Conservation (phyloP, 148 eudicot genomes). For the Drosera capensis region DNA sequence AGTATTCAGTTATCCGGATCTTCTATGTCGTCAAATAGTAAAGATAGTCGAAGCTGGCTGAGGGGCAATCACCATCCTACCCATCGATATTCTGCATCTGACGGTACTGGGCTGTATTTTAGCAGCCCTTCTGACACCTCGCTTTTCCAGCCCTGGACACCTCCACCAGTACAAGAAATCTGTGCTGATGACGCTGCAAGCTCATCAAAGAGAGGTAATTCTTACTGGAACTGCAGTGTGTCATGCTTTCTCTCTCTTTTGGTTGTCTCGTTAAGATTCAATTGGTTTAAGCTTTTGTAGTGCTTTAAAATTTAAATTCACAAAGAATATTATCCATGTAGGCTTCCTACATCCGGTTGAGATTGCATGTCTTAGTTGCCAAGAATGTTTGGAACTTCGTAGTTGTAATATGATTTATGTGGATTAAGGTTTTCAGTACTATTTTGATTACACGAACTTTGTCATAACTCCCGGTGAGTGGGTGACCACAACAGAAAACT, state of each 20-base stretch:
- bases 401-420: too few relatives aligned
- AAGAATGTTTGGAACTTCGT: too few relatives aligned
- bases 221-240: background rate
- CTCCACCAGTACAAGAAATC: slow-evolving; percentile 65
- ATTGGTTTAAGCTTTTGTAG: too few relatives aligned
- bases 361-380: too few relatives aligned
- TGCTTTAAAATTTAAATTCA: too few relatives aligned
- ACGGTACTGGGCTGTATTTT: slow-evolving; percentile 45
- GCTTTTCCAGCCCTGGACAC: slow-evolving; percentile 65
- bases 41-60: slow-evolving; percentile 80
- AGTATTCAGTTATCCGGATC: slow-evolving; percentile 64
- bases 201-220: slow-evolving; percentile 49
- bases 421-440: too few relatives aligned
- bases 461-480: too few relatives aligned
- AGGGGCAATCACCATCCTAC: slow-evolving; percentile 43
- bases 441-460: too few relatives aligned
- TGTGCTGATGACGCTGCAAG: slow-evolving; percentile 47
- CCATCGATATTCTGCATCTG: slow-evolving; percentile 51
- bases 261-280: background rate
- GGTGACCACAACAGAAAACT: too few relatives aligned
- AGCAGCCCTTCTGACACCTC: slow-evolving; percentile 79
- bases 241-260: background rate
- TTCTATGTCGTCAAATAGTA: slow-evolving; percentile 71
- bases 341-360: too few relatives aligned
- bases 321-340: too few relatives aligned